A percentile compares a stretch with the other conserved stretches of the same genome.
These are phyloP conservation scores for Paracorniculantispora psalliotae DNA, from an alignment of 2,329 filamentous ascomycete genomes.

Conservation along the genomic window DNA sequence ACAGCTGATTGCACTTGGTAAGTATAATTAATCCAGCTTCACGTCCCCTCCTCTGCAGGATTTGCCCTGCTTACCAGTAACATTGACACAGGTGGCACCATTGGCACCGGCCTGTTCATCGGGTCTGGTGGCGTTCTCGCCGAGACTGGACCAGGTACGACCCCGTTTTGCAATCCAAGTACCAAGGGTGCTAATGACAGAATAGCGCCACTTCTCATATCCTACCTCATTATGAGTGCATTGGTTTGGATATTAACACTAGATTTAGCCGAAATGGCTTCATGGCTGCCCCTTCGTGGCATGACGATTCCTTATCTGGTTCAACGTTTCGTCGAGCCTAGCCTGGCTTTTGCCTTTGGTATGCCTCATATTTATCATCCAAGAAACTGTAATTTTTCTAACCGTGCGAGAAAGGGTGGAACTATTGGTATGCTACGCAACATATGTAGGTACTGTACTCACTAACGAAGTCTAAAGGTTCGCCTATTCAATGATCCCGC, in stretches of 20 bases:
- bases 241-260: constrained; percentile 29
- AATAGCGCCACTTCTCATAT: constrained; percentile 23
- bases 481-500: constrained; percentile 13
- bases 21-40: too few species aligned
- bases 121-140: constrained; percentile 29
- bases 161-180: too few species aligned
- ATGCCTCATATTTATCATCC: neutral
- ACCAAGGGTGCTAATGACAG: constrained; percentile 12
- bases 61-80: too few species aligned
- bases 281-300: constrained; percentile 42
- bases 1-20: constrained; percentile 11
- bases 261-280: constrained; percentile 45
- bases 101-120: constrained; percentile 30
- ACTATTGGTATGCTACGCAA: constrained; percentile 33
- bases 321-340: constrained; percentile 44
- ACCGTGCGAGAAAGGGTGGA: constrained; percentile 26
- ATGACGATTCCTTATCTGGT: constrained; percentile 37
- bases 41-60: too few species aligned
- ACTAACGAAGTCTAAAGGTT: neutral
- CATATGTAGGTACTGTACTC: too few species aligned
- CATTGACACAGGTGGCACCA: constrained; percentile 6
- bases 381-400: neutral
- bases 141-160: constrained; percentile 23
- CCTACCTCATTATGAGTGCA: constrained; percentile 30
- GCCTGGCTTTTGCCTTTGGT: constrained; percentile 41